Percentiles rank a stretch among this genome's conserved stretches.
Conservation (phyloP, 139 green algal genomes). For the Yamagishiella unicocca region DNA sequence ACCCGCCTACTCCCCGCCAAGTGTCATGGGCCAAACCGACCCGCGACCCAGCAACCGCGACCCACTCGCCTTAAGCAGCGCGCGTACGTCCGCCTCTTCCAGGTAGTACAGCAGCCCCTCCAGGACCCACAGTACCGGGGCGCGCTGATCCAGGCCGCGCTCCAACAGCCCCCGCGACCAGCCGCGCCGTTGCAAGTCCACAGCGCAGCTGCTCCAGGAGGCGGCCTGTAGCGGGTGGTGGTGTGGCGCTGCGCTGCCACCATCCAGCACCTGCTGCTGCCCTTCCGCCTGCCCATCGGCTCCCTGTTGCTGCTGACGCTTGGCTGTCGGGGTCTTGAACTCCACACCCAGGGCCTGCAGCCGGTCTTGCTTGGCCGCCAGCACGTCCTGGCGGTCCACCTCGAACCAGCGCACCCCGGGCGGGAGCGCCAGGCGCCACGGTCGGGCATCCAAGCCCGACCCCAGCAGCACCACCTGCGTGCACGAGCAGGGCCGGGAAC, state of each 20-base stretch:
- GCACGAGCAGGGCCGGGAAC: too few species aligned
- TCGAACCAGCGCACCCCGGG: constrained; percentile 74
- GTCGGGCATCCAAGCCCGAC: constrained; percentile 77
- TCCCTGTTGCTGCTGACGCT: background rate
- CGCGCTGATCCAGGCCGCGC: constrained; percentile 28
- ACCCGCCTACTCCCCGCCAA: too few species aligned
- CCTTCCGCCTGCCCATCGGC: background rate
- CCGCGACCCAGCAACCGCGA: too few species aligned
- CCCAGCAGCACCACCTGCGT: constrained; percentile 71
- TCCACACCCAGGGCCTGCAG: constrained; percentile 35
- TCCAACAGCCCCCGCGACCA: constrained; percentile 12
- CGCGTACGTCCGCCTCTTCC: constrained; percentile 51
- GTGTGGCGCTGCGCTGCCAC: background rate
- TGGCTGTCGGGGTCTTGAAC: background rate
- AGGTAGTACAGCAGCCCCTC: constrained; percentile 77
- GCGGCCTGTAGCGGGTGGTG: background rate
- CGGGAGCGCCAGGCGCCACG: constrained; percentile 79
- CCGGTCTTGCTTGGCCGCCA: constrained; percentile 65
- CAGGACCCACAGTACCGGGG: constrained; percentile 64
- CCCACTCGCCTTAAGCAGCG: constrained; percentile 42
- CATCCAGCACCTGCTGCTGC: background rate
- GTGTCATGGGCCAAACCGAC: too few species aligned
- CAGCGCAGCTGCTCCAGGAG: background rate
- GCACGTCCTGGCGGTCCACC: constrained; percentile 70
- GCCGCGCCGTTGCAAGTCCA: background rate